Conservation (phyloP, 1,284 basidiomycete species). For the Farysia itapuensis region DNA sequence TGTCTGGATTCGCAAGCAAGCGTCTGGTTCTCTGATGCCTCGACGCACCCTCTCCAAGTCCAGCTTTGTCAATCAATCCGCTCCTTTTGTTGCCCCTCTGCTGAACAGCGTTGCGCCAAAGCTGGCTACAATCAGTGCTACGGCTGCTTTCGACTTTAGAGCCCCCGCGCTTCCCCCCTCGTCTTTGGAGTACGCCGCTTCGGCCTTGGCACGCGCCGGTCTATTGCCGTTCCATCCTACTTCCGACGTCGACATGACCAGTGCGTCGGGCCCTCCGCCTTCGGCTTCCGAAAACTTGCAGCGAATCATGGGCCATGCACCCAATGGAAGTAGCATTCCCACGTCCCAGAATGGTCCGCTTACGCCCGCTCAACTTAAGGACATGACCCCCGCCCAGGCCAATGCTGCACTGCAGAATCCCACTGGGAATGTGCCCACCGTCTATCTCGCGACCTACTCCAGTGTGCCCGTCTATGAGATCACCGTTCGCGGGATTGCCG, state of each 20-base stretch:
- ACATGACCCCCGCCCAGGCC: conserved; percentile 37
- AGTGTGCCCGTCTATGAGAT: conserved; percentile 62
- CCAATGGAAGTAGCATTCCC: conserved; percentile 11
- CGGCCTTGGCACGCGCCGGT: conserved; percentile 26
- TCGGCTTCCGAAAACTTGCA: conserved; percentile 31
- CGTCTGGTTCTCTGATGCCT: no score
- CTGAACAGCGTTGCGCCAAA: no score
- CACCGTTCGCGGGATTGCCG: conserved; percentile 87
- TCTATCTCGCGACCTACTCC: conserved; percentile 61
- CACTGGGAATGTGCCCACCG: conserved; percentile 38
- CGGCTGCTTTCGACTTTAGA: no score
- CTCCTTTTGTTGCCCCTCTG: no score
- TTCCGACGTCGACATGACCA: conserved; percentile 2
- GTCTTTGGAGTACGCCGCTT: conserved; percentile 15
- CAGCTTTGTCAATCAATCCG: no score
- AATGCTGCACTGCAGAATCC: conserved; percentile 38
- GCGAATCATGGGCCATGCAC: conserved; percentile 24
- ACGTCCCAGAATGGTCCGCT: conserved; percentile 15
- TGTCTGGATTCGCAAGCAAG: no score
- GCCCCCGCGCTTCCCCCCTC: no score
- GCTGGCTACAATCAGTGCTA: no score
- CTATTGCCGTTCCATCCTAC: conserved; percentile 6
- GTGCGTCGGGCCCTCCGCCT: conserved; percentile 12
- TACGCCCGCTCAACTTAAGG: conserved; percentile 32
- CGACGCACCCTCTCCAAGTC: no score